Percentiles rank a stretch among this genome's conserved stretches.
These are phyloP conservation scores for Hypoxylon fragiforme DNA, from an alignment of 495 filamentous ascomycete genomes.

Conservation along the genomic window DNA sequence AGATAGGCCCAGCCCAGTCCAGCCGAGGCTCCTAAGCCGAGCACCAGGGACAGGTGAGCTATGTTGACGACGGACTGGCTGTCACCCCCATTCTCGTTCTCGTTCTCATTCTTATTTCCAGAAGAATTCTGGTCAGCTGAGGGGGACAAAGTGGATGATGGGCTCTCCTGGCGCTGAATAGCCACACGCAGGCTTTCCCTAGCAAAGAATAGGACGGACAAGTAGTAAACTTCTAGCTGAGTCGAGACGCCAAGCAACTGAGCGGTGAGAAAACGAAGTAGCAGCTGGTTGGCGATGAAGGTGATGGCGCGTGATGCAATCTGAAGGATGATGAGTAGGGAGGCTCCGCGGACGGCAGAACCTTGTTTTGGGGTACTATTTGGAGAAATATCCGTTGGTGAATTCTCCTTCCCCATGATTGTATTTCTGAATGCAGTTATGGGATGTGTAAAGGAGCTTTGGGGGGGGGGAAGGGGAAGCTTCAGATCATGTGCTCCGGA, in stretches of 20 bases:
- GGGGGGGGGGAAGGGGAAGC: too few species aligned
- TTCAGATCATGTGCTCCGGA: too few species aligned
- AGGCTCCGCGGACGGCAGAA: slow-evolving; percentile 64
- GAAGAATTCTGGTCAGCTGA: slow-evolving; percentile 21
- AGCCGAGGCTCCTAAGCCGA: slow-evolving; percentile 67
- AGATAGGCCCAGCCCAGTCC: slow-evolving; percentile 68
- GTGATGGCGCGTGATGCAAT: slow-evolving; percentile 81
- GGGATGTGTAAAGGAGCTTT: too few species aligned
- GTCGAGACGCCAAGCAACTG: slow-evolving; percentile 79
- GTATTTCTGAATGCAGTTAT: too few species aligned
- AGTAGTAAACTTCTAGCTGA: slow-evolving; percentile 88
- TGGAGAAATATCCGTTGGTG: background rate
- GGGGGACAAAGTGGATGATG: slow-evolving; percentile 7
- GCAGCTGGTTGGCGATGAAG: slow-evolving; percentile 85
- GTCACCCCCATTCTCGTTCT: slow-evolving; percentile 25
- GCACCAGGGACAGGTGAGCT: slow-evolving; percentile 71
- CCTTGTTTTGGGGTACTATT: slow-evolving; percentile 20
- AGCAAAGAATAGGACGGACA: slow-evolving; percentile 87
- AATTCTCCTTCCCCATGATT: too few species aligned
- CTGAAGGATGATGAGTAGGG: slow-evolving; percentile 84
- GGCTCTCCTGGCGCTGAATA: slow-evolving; percentile 71
- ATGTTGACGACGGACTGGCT: slow-evolving; percentile 82
- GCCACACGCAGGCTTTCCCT: slow-evolving; percentile 85
- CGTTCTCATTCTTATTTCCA: too few species aligned
- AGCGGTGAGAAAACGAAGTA: slow-evolving; percentile 84